Base-by-base conservation (phyloP, 1,284 basidiomycete genomes). In the Apiotrichum brassicae region DNA sequence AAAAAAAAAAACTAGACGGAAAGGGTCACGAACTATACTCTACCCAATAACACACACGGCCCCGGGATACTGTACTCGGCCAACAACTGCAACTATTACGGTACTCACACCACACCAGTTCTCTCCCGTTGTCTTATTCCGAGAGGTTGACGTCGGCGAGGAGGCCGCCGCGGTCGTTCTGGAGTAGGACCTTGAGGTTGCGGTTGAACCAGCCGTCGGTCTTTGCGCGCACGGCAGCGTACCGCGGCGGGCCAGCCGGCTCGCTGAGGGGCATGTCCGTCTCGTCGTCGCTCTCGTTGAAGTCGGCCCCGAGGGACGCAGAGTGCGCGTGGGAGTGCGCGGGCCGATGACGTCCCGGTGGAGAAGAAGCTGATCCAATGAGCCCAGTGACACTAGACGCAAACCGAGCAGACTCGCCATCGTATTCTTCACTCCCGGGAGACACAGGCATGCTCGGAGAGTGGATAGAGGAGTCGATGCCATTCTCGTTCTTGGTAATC, bases 151-250 rank as follows among this genome's bases (percentile, higher is more conserved):
- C 56, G 34, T 52, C 55, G 35, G 57, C 49, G 24, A 60, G 52
- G n/a, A 61, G 50, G 33, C 56, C 53, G 12, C 54, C 56, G 26
- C 49, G 52, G 50, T 58, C 61, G 46, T 57, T 45, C 40, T 65
- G 46, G 50, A 68, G 64, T 23, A 70, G 55, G 16, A 61, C 56
- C 9, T 59, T 54, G 62, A 70, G 66, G 33, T 60, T 60, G 41
- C 65, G 61, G 39, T 51, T 48, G 46, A 58, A 63, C 65, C 65
- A 67, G 19, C 66, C 63, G 48, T 72, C 70, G 8, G 67, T 64
- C 56, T 59, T 64, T 41, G 50, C 46, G 18, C 70, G 59, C 22
- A 69, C 59, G 32, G 49, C 47, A 9, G 56, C 53, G 54, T 61
- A 69, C 25, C 62, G 58, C 1, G 66, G 61, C 13, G 57, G 59